Conservation (phyloP, 805 yeast species). For the Candida sanyiensis region DNA sequence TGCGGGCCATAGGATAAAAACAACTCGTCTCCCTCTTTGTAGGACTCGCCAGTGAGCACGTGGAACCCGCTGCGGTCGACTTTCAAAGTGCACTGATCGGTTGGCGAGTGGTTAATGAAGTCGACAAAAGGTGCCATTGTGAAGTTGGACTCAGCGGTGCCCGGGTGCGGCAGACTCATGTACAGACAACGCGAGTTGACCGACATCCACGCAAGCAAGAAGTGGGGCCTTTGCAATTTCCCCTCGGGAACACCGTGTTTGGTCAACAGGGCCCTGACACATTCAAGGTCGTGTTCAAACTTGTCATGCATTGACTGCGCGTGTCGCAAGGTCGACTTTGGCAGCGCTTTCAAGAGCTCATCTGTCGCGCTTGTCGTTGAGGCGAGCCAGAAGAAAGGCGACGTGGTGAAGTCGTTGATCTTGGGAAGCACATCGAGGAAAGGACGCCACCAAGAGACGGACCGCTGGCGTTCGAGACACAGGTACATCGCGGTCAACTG, state of each 20-base stretch:
- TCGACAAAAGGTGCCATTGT: slow-evolving; percentile 92
- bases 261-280: slow-evolving; percentile 25
- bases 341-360: slow-evolving; percentile 34
- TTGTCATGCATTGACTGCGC: slow-evolving; percentile 36
- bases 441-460: slow-evolving; percentile 57
- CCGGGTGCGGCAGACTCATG: slow-evolving; percentile 55
- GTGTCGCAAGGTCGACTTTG: slow-evolving; percentile 37
- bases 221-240: slow-evolving; percentile 20
- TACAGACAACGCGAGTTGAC: slow-evolving; percentile 90
- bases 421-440: slow-evolving; percentile 63
- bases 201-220: slow-evolving; percentile 75
- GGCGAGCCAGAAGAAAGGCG: slow-evolving; percentile 62
- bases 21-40: slow-evolving; percentile 46
- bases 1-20: slow-evolving; percentile 84
- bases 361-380: slow-evolving; percentile 24
- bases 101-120: slow-evolving; percentile 65
- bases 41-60: slow-evolving; percentile 36
- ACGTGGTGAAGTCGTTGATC: slow-evolving; percentile 41
- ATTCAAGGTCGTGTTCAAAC: slow-evolving; percentile 30
- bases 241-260: background rate
- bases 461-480: slow-evolving; percentile 38
- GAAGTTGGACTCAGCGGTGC: slow-evolving; percentile 55
- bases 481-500: slow-evolving; percentile 52
- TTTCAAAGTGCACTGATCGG: slow-evolving; percentile 46
- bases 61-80: slow-evolving; percentile 45